A percentile compares a stretch with the other conserved stretches of the same genome.
These are phyloP conservation scores for Candida mattraensis DNA, from an alignment of 805 yeast species.

Conservation along the genomic window DNA sequence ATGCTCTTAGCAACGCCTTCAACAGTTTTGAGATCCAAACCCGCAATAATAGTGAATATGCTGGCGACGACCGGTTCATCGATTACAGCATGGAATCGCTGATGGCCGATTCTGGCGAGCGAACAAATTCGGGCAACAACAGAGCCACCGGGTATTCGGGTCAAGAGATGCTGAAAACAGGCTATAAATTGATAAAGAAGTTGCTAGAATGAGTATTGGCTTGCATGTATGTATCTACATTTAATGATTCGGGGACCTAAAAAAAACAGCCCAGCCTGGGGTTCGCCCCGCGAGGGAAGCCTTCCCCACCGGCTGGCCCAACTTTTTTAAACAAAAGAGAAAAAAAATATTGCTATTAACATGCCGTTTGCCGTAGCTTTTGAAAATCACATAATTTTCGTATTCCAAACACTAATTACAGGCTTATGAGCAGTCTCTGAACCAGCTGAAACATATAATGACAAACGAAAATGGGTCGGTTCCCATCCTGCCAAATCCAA, in stretches of 20 bases:
- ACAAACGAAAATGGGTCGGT: conserved; percentile 7
- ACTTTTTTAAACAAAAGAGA: too few relatives aligned
- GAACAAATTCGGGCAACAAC: conserved; percentile 11
- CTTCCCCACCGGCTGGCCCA: too few relatives aligned
- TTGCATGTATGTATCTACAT: too few relatives aligned
- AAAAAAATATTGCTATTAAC: too few relatives aligned
- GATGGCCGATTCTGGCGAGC: conserved; percentile 27
- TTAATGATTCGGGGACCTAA: neutral
- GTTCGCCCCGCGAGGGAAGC: too few relatives aligned
- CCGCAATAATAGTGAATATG: conserved; percentile 5
- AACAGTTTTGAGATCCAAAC: conserved; percentile 18
- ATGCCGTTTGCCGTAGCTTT: too few relatives aligned
- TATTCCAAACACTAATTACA: too few relatives aligned
- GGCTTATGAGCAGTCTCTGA: too few relatives aligned
- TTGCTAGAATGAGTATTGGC: conserved; percentile 27
- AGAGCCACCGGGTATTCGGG: conserved; percentile 22
- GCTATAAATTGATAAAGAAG: conserved; percentile 42
- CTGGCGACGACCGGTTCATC: conserved; percentile 9
- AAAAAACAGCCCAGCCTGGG: too few relatives aligned
- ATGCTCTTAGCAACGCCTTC: conserved; percentile 28
- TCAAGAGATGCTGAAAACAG: conserved; percentile 34
- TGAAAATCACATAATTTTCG: too few relatives aligned
- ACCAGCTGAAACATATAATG: conserved; percentile 3
- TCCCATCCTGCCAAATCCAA: conserved; percentile 26
- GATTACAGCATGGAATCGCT: conserved; percentile 30